Percentiles rank a stretch among this genome's conserved stretches.
Evolutionary conservation across 768 basidiomycete genomes (phyloP).

Genomic region (Sistotremastrum suecicum): DNA sequence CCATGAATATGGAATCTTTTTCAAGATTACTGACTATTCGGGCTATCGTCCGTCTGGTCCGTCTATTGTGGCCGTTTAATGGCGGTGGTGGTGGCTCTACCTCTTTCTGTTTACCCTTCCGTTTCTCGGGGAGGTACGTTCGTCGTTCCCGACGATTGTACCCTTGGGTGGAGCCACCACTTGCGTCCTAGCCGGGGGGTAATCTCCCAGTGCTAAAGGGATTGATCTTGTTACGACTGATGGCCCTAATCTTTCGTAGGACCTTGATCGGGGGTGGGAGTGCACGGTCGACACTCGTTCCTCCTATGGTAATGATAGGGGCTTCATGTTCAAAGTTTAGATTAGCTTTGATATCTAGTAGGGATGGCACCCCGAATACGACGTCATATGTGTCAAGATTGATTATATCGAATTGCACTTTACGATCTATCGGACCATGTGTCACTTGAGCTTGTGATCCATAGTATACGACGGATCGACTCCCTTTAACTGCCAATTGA

Average conservation of each 20-base stretch:
- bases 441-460: constrained; percentile 9
- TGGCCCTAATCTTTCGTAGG: not conserved
- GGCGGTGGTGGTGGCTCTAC: no score
- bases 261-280: not conserved
- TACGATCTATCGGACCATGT: not conserved
- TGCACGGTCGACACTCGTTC: not conserved
- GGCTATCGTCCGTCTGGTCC: not conserved
- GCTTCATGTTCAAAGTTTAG: constrained; percentile 13
- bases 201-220: no score
- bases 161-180: no score
- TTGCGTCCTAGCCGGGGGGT: no score
- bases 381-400: constrained; percentile 24
- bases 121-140: not conserved
- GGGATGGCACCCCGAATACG: constrained; percentile 23
- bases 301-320: constrained; percentile 1
- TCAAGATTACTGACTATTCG: not conserved
- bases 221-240: not conserved
- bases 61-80: not conserved
- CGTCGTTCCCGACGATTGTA: not conserved
- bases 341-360: constrained; percentile 11
- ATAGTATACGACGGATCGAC: constrained; percentile 16
- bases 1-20: not conserved
- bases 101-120: not conserved
- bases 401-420: constrained; percentile 18
- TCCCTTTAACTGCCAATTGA: constrained; percentile 20